Percentiles rank a stretch among this genome's conserved stretches.
Evolutionary conservation across 2,329 filamentous ascomycete genomes (phyloP).

Genomic region (Colletotrichum endophyticum): DNA sequence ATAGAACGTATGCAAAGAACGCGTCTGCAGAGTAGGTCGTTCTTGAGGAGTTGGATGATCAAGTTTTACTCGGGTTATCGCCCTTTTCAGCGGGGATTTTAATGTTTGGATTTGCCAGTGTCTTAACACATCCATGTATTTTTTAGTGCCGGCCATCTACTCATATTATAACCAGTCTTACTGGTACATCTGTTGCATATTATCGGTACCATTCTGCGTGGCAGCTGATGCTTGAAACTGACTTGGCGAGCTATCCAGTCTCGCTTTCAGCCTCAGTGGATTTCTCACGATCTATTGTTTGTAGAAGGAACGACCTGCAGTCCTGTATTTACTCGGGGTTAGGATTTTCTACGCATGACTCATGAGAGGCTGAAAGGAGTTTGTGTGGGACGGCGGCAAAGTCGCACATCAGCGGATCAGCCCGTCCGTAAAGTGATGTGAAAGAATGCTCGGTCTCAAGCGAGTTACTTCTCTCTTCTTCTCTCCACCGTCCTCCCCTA

Average conservation of each 20-base stretch:
- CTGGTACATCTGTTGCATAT: too few relatives aligned
- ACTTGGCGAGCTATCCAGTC: background rate
- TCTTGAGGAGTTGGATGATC: background rate
- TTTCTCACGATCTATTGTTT: background rate
- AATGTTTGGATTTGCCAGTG: background rate
- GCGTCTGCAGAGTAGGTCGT: background rate
- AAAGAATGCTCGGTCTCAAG: background rate
- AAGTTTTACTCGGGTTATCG: background rate
- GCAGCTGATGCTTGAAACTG: background rate
- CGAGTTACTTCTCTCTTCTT: background rate
- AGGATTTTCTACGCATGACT: background rate
- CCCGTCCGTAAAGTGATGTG: background rate
- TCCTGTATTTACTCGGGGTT: background rate
- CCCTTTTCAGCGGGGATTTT: background rate
- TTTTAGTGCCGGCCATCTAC: too few relatives aligned
- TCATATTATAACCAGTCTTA: too few relatives aligned
- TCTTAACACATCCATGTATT: too few relatives aligned
- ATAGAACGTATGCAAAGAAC: background rate
- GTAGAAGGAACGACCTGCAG: background rate
- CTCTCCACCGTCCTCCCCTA: background rate
- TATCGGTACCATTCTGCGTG: background rate
- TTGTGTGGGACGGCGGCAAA: background rate
- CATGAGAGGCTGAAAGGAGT: background rate
- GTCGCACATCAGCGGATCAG: background rate
- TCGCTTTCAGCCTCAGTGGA: background rate